Evolutionary conservation across 2,329 filamentous ascomycete genomes (phyloP), one percentile per base, ranked within the genome.

Genomic region (Cyanodermella asteris): DNA sequence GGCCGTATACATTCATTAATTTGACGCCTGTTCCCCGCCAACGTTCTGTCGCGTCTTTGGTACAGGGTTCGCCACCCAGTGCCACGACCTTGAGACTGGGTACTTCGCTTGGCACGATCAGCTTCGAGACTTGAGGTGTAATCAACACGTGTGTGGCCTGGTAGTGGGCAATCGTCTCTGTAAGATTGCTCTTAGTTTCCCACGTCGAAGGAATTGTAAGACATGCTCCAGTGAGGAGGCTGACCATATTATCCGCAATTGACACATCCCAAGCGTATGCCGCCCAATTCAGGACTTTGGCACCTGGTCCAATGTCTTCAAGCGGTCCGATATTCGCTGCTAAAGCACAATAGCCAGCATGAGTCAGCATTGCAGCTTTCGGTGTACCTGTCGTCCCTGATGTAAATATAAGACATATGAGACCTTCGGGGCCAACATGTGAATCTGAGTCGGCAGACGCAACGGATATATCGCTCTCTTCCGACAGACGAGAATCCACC

Each of bases 211-310:
- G 28, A 6, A 27, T 22, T 16, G 12, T 23, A 11, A 31, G 10
- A 26, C 26, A 29, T 5, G 17, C 27, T n/a, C 27, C 26, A 22
- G 22, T 18, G 6, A 25, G n/a, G 14, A 29, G 18, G 6, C 26
- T 18, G 7, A 14, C 17, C 5, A 31, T 15, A 6, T 22, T 18
- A 13, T 29, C 23, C 10, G 15, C 23, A 5, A 23, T 40, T 32
- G 14, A 25, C 15, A 34, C 26, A 25, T 39, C 39, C 22, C 40
- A 41, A 5, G 26, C 24, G 20, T 38, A 38, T 12, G 27, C 44
- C 2, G 45, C 41, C 19, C 49, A 51, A 25, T 52, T 45, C 3
- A 52, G 36, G 21, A 45, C 38, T 4, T 47, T 34, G 7, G 16
- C 13, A 10, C 11, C 6, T 11, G 14, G 22, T n/a, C 13, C 4